Conservation (phyloP, 805 yeast genomes). For the Allodekkera sacchari region DNA sequence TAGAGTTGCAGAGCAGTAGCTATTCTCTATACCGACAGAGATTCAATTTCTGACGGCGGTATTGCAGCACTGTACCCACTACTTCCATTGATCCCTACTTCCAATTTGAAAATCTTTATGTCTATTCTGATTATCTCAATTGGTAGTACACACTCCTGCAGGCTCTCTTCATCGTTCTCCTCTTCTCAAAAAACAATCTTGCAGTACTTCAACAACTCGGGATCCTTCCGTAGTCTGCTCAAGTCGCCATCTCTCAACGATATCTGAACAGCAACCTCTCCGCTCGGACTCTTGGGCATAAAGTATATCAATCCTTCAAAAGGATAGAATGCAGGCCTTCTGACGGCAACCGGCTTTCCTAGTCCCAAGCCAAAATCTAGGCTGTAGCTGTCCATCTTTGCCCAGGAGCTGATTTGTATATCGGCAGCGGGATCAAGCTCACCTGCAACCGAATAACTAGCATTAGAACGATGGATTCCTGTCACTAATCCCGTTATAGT, state of each 20-base stretch:
- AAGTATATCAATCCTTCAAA: slow-evolving; percentile 1
- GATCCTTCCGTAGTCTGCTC: neutral
- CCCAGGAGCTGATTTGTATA: slow-evolving; percentile 2
- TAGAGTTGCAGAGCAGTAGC: too few species aligned
- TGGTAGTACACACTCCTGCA: too few species aligned
- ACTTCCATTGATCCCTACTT: too few species aligned
- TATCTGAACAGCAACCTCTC: neutral
- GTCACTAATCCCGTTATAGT: neutral
- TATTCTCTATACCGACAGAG: too few species aligned
- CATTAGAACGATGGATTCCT: neutral
- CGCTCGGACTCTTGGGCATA: slow-evolving; percentile 1
- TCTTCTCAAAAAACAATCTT: too few species aligned
- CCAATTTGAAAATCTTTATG: too few species aligned
- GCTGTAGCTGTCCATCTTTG: neutral
- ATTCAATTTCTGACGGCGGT: too few species aligned
- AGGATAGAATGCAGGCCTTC: slow-evolving; percentile 1
- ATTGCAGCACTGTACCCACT: too few species aligned
- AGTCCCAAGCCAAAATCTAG: slow-evolving; percentile 1
- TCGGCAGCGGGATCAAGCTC: slow-evolving; percentile 1
- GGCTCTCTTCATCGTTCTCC: too few species aligned
- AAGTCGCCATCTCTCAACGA: slow-evolving; percentile 1
- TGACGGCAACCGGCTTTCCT: slow-evolving; percentile 2
- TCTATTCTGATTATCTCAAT: too few species aligned
- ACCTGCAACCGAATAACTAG: neutral
- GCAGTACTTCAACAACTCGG: neutral